phyloP scores from a whole-genome alignment of 352 stramenopile species.

The Sclerospora graminicola region DNA sequence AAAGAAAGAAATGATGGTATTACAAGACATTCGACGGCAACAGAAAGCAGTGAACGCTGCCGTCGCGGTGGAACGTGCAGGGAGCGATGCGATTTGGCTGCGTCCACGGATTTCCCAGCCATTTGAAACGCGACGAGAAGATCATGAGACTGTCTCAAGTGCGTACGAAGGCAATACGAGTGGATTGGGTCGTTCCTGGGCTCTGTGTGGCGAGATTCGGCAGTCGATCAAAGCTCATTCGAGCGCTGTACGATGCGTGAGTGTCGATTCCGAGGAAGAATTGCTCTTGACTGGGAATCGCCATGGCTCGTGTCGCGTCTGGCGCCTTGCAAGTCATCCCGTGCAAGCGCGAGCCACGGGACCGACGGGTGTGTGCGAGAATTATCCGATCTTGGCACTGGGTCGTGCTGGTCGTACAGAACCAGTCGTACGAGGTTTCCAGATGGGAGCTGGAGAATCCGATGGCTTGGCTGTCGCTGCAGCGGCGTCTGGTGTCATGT shows the following conservation, averaged over 20 bases:
- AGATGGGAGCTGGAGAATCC: conserved; percentile 7
- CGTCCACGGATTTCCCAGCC: conserved; percentile 17
- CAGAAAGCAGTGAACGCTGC: conserved; percentile 19
- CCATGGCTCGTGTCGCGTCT: conserved; percentile 59
- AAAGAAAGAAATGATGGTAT: conserved; percentile 38
- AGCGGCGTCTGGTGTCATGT: conserved; percentile 35
- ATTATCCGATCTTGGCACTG: conserved; percentile 17
- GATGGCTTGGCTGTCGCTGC: conserved; percentile 30
- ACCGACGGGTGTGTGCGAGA: conserved; percentile 4
- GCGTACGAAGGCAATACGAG: conserved; percentile 15
- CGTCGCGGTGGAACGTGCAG: conserved; percentile 14
- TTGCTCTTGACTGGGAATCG: conserved; percentile 60
- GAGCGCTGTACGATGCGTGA: conserved; percentile 39
- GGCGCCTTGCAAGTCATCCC: conserved; percentile 48
- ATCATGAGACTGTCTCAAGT: conserved; percentile 13
- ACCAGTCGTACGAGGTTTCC: background rate
- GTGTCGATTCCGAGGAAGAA: conserved; percentile 49
- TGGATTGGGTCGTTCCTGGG: conserved; percentile 19
- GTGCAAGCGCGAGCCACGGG: conserved; percentile 19
- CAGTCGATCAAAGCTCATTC: conserved; percentile 57
- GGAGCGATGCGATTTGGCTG: conserved; percentile 23
- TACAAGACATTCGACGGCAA: conserved; percentile 43
- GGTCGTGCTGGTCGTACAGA: conserved; percentile 11
- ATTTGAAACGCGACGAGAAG: conserved; percentile 14
- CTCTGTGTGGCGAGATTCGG: conserved; percentile 30